Percentiles rank a stretch among this genome's conserved stretches.
phyloP scores from a whole-genome alignment of 768 basidiomycete species.

The Mycena maculata region DNA sequence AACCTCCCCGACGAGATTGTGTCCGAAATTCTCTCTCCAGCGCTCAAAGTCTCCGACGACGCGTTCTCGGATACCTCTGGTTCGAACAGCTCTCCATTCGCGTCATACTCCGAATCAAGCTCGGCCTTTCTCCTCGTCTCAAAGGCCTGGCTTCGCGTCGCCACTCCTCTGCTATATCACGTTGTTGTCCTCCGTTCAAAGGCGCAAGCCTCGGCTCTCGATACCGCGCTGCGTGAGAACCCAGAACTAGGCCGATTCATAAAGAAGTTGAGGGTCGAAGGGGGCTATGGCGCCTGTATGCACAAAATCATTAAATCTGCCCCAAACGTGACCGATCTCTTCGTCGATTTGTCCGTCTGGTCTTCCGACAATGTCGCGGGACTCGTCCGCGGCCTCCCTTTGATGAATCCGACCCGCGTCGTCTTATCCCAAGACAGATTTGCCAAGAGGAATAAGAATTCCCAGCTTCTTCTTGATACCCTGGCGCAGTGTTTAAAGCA shows the following conservation, averaged over 20 bases:
- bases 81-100: slow-evolving; percentile 4
- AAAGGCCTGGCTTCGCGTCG: slow-evolving; percentile 28
- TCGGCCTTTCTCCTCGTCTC: slow-evolving; percentile 18
- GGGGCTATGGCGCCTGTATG: slow-evolving; percentile 22
- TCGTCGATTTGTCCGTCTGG: slow-evolving; percentile 18
- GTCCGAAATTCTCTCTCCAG: slow-evolving; percentile 29
- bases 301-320: slow-evolving; percentile 11
- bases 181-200: slow-evolving; percentile 21
- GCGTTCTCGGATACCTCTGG: slow-evolving; percentile 18
- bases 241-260: slow-evolving; percentile 19
- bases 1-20: slow-evolving; percentile 29
- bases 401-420: slow-evolving; percentile 28
- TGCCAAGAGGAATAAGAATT: not conserved
- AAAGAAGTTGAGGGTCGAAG: slow-evolving; percentile 26
- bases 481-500: slow-evolving; percentile 4
- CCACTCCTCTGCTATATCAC: slow-evolving; percentile 24
- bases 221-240: not conserved
- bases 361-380: slow-evolving; percentile 30
- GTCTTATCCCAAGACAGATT: slow-evolving; percentile 12
- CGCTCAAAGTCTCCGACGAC: slow-evolving; percentile 23
- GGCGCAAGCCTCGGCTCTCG: slow-evolving; percentile 23
- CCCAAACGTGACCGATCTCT: slow-evolving; percentile 21
- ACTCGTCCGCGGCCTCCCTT: slow-evolving; percentile 22
- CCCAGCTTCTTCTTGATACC: not conserved
- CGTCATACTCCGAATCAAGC: slow-evolving; percentile 22